phyloP scores from a whole-genome alignment of 164 flowering plant species.

The Aristolochia californica region DNA sequence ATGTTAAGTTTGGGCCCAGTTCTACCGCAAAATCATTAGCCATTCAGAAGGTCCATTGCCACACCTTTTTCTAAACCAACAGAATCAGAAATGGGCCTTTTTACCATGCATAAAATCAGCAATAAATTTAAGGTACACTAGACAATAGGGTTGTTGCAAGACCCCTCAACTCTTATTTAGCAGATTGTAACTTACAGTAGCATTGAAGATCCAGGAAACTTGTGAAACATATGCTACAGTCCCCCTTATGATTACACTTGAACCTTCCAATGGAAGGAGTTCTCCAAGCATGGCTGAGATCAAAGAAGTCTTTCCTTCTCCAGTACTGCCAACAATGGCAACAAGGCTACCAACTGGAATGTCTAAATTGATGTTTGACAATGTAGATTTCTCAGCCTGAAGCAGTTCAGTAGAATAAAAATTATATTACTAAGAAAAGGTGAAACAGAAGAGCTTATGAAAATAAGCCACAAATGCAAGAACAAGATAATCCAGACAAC shows the following conservation, averaged over 20 bases:
- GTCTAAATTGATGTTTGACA: slow-evolving; percentile 78
- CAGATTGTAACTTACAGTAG: slow-evolving; percentile 56
- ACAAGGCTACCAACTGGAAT: slow-evolving; percentile 82
- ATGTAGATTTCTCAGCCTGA: slow-evolving; percentile 80
- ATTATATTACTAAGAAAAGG: not conserved
- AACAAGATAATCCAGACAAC: not conserved
- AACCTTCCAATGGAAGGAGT: slow-evolving; percentile 53
- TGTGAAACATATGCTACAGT: slow-evolving; percentile 93
- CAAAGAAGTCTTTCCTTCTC: slow-evolving; percentile 96
- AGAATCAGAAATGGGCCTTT: too few relatives aligned
- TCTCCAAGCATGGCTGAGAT: slow-evolving; percentile 99
- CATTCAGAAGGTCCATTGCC: too few relatives aligned
- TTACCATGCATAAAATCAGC: too few relatives aligned
- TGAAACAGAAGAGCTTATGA: not conserved
- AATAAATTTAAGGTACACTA: too few relatives aligned
- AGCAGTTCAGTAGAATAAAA: not conserved
- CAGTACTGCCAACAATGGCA: slow-evolving; percentile 94
- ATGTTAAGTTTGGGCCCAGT: too few relatives aligned
- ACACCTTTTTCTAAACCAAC: too few relatives aligned
- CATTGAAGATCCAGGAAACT: slow-evolving; percentile 98
- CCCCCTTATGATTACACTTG: slow-evolving; percentile 69
- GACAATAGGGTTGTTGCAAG: too few relatives aligned
- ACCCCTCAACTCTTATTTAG: not conserved
- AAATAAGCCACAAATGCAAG: not conserved
- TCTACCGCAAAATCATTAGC: too few relatives aligned